Evolutionary conservation across 495 filamentous ascomycete species (phyloP), one percentile per base, ranked within the genome.

Genomic region (Neurospora africana): DNA sequence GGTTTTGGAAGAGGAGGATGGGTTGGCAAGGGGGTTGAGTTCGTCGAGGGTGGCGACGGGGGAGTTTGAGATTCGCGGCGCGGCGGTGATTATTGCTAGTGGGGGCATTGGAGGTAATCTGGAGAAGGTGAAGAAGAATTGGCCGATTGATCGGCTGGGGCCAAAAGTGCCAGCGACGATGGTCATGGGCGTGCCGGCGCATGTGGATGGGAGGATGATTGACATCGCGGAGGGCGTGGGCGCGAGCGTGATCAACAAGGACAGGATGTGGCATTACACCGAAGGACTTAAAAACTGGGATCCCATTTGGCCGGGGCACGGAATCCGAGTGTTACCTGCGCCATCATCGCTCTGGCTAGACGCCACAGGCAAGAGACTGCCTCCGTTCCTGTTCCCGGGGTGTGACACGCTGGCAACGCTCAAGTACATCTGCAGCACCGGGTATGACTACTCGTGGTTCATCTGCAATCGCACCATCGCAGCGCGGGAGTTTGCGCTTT

Each of bases 221-320:
- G 84, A 79, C 65, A 86, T 86, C 19, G 75, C 85, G 15, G 81
- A 85, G 73, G 35, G 69, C 0, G 81, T 79, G 1, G 85, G 85
- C 11, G 85, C 83, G 3, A 76, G 81, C 53, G 70, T 86, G 70
- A 77, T 87, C 79, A 87, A 87, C 74, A 78, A 81, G 47, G 84
- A 87, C 69, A 73, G 85, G 6, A 86, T 86, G 84, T 86, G 85
- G 85, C 84, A 86, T 72, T 87, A 87, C 73, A 87, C 84, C 11
- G 85, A 87, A 71, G 85, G 85, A 0, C 74, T 87, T 13, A 80
- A 82, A 58, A 87, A 87, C 74, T 87, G 84, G 84, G 73, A 85
- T 43, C 79, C 83, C 39, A 86, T 87, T 72, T 87, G 85, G 85
- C 84, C 84, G 0, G 69, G 72, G 30, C 85, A 87, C 76, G 85